Percentiles rank a stretch among this genome's conserved stretches.
Evolutionary conservation across 2,329 filamentous ascomycete species (phyloP).

Genomic region (Calcarisporium arbuscula): DNA sequence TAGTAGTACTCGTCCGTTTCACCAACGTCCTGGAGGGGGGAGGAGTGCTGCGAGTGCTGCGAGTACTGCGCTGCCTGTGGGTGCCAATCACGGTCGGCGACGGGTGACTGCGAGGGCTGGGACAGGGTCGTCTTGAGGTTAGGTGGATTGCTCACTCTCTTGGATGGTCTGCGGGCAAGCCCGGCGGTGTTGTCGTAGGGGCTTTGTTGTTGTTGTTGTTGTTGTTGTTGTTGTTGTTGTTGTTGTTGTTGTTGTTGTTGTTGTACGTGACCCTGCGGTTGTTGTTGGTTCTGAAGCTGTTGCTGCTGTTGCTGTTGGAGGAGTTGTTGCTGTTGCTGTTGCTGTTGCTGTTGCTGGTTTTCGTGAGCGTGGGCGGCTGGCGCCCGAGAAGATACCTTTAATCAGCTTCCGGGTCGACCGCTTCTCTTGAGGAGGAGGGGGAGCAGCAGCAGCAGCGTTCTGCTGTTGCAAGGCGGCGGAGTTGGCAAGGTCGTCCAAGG

Average conservation of each 20-base stretch:
- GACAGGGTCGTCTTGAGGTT: slow-evolving; percentile 35
- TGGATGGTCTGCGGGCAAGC: slow-evolving; percentile 49
- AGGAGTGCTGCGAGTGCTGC: slow-evolving; percentile 23
- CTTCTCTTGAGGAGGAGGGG: slow-evolving; percentile 33
- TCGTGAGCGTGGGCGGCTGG: slow-evolving; percentile 23
- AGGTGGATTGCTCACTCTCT: slow-evolving; percentile 46
- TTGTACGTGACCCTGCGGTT: slow-evolving; percentile 7
- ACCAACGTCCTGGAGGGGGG: slow-evolving; percentile 39
- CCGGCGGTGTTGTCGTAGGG: slow-evolving; percentile 44
- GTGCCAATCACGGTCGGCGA: slow-evolving; percentile 16
- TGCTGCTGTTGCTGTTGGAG: slow-evolving; percentile 20
- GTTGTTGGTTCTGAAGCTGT: slow-evolving; percentile 21
- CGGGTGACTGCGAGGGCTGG: slow-evolving; percentile 10
- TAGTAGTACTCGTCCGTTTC: slow-evolving; percentile 31
- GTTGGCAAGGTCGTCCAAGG: slow-evolving; percentile 17
- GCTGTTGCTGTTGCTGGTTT: slow-evolving; percentile 14
- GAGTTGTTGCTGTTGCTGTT: slow-evolving; percentile 16
- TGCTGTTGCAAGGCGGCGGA: slow-evolving; percentile 16
- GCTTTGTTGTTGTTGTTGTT: slow-evolving; percentile 20
- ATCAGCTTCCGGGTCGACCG: slow-evolving; percentile 48
- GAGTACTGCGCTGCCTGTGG: slow-evolving; percentile 9
- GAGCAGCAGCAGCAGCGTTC: slow-evolving; percentile 22
- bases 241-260: slow-evolving; percentile 17
- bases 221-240: slow-evolving; percentile 22
- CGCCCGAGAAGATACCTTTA: slow-evolving; percentile 46